A percentile compares a stretch with the other conserved stretches of the same genome.
Conservation (phyloP, 257 asterid species). For the Anisodus tanguticus region DNA sequence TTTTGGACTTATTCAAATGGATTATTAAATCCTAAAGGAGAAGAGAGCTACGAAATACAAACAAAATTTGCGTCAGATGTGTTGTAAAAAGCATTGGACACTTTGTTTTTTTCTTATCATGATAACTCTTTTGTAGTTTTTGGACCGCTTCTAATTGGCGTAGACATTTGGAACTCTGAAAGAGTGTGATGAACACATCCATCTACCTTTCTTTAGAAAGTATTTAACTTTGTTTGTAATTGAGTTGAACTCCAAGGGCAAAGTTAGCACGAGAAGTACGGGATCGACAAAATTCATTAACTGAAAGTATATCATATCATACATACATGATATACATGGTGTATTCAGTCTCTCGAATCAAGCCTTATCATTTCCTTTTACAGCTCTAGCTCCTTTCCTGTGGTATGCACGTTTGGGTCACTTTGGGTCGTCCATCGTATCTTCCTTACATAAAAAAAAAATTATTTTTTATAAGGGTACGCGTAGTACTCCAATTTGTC, state of each 20-base stretch:
- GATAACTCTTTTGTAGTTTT: not conserved
- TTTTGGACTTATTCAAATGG: constrained; percentile 21
- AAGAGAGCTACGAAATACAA: not conserved
- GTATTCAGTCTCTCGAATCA: no score
- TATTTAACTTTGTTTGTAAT: not conserved
- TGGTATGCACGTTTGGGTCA: no score
- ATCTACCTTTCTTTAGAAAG: not conserved
- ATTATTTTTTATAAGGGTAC: no score
- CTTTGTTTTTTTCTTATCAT: not conserved
- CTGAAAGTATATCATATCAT: no score
- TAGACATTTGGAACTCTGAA: not conserved
- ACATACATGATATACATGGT: no score
- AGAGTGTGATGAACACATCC: not conserved
- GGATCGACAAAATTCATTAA: no score
- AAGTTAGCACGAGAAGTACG: not conserved
- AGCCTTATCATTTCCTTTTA: no score
- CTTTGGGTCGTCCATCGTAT: no score
- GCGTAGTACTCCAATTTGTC: no score
- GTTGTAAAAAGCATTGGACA: not conserved
- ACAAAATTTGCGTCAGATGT: not conserved
- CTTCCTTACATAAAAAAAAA: no score
- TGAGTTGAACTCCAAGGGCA: not conserved
- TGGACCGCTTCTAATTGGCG: not conserved
- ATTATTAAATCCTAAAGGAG: not conserved
- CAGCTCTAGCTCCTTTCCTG: no score